Base-by-base conservation (phyloP, 78 protist species). In the Dictyostelium brefeldianum region DNA sequence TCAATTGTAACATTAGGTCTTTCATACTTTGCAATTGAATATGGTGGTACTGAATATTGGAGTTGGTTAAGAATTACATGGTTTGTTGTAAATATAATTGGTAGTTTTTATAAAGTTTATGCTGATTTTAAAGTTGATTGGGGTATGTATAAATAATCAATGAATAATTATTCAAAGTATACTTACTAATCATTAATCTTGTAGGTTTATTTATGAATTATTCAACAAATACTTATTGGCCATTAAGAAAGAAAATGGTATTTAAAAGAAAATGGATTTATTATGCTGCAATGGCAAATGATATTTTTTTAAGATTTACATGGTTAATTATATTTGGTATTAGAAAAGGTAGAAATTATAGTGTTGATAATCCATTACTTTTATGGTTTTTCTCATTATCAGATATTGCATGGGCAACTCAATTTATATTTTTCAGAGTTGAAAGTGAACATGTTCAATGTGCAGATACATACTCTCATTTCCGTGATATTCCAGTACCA, bases 71-170 rank as follows among this genome's bases (percentile, higher is more conserved):
- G 62, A 75, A 48, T 47, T 22, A 46, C 62, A 47, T 85, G 92
- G 92, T 85, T 85, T 31, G 1, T 9, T 17, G 43, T 85, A 1
- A 85, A 75, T 62, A 48, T 73, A 0, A 46, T 85, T 73, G 92
- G 83, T 48, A 62, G 67, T 74, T 31, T 85, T 25, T 85, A 85
- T 62, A 85, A 85, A 75, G 47, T 81, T 73, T 53, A 53, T 46
- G 92, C 92, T 27, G 92, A 85, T 57, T 46, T 85, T 81, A 43
- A 82, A 1, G 92, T 85, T 9, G 92, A 85, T 62, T 85, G 92
- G 92, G 92, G 92, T 62, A 62, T 4, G 70, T 62, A 15, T 53
- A 10, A 53, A 53, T 53, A 53, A 53, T 53, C 15, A 53, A 53
- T 53, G 14, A 18, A 54, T 54, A 54, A 8, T 18, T 54, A 18